Base-by-base conservation (phyloP, 148 eudicot species). In the Talinum fruticosum region DNA sequence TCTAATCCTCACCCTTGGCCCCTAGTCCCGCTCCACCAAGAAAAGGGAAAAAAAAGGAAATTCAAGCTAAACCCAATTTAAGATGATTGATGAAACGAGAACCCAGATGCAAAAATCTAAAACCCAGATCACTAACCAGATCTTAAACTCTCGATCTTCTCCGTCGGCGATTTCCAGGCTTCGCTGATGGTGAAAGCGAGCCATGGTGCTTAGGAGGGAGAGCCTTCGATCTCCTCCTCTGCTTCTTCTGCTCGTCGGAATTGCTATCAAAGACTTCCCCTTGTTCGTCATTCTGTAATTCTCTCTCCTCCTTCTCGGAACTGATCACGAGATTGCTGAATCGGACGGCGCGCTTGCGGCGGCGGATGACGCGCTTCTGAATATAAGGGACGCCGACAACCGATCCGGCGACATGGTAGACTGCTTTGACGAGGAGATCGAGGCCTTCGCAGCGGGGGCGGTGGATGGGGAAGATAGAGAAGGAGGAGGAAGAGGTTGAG, bases 371-470 rank as follows among this genome's bases (percentile, higher is more conserved):
- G 66, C 92, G 80, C 32, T 80, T 82, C 78, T 89, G 92, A 6
- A 89, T 87, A 61, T 89, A 89, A 0, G 92, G 92, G 1, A 87
- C 86, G 14, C 82, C 90, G 21, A 85, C 76, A 1, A 78, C 79
- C 5, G 92, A 89, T 10, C 90, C 89, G 0, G 85, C 87, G 32
- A 89, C 92, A 36, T 84, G 89, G 79, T 82, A 82, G 51, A 89
- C 82, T 8, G 92, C 92, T 74, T 87, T 87, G 23, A 87, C 88
- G 12, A 89, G 88, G 14, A 89, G 92, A 87, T 89, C 89, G 54
- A 89, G 87, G 54, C 92, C 92, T 53, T 76, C 66, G 72, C 92
- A 89, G 0, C 87, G 84, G 29, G 59, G 1, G 68, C 4, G 21
- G 82, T 10, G 15, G 78, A 71, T 0, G 73, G 24, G 45, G 53